A percentile compares a stretch with the other conserved stretches of the same genome.
phyloP scores from a whole-genome alignment of 768 basidiomycete species.

The Boletus insuetus region DNA sequence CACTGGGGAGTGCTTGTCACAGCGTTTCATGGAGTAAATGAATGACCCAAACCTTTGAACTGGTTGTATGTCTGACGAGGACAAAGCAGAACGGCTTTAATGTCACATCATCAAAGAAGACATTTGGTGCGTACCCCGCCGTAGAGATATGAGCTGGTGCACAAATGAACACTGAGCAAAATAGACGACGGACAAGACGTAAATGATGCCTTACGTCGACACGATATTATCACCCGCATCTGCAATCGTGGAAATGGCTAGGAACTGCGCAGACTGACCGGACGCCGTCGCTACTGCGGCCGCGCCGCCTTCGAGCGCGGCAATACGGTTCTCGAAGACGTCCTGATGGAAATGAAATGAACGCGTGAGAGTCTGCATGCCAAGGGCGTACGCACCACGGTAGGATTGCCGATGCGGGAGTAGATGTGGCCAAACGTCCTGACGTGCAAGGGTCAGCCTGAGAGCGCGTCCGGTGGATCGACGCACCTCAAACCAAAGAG shows the following conservation, averaged over 20 bases:
- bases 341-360: slow-evolving; percentile 35
- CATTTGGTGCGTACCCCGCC: slow-evolving; percentile 46
- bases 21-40: not conserved
- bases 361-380: not conserved
- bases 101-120: not conserved
- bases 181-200: no score
- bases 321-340: slow-evolving; percentile 63
- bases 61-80: slow-evolving; percentile 54
- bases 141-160: slow-evolving; percentile 47
- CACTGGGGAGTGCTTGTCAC: slow-evolving; percentile 30
- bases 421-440: slow-evolving; percentile 50
- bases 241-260: slow-evolving; percentile 54
- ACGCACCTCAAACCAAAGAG: slow-evolving; percentile 46
- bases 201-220: slow-evolving; percentile 40
- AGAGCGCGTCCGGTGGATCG: no score
- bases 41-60: slow-evolving; percentile 46
- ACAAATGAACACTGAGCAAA: not conserved
- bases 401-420: slow-evolving; percentile 56
- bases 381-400: slow-evolving; percentile 40
- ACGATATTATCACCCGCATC: slow-evolving; percentile 63
- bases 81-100: not conserved
- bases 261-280: slow-evolving; percentile 62
- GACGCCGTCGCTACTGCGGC: slow-evolving; percentile 57
- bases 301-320: slow-evolving; percentile 60
- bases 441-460: not conserved